Base-by-base conservation (phyloP, 2,329 filamentous ascomycete species). In the Ceratocystis variospora region DNA sequence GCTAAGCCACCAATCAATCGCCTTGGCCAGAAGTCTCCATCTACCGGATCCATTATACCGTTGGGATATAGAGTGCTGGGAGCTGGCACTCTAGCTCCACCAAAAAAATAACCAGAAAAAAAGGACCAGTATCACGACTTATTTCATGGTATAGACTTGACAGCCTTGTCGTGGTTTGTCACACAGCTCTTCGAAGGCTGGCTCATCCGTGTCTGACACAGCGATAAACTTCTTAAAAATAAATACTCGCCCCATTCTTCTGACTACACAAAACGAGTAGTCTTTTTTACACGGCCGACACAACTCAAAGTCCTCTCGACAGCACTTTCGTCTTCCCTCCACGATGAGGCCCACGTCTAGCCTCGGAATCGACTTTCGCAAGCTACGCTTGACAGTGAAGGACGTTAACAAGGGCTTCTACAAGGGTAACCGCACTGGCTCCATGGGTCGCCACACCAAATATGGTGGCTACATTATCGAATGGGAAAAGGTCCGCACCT, bases 381-480 rank as follows among this genome's bases (percentile, higher is more conserved):
- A 93, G 73, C 80, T 92, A 68, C 81, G 83, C 64, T 83, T 99
- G 73, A 96, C 90, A 12, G 96, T 93, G 71, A 99, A 99, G 78
- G 87, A 94, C 77, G 87, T 93, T 74, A 89, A 88, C 75, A 90
- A 90, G 74, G 93, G 92, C 71, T 99, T 87, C 84, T 99, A 99
- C 85, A 97, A 97, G 81, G 94, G 94, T 74, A 96, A 88, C 72
- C 83, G 92, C 61, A 87, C 90, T 0, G 94, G 94, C 1, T 85
- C 88, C 53, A 91, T 95, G 85, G 94, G 94, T 75, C 78, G 80
- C 15, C 90, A 95, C 77, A 92, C 89, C 65, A 88, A 89, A 75
- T 84, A 85, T 74, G 94, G 93, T 76, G 87, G 87, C 63, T 99
- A 94, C 76, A 75, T 85, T 61, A 86, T 97, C 70, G 88, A 97